A percentile compares a stretch with the other conserved stretches of the same genome.
Conservation (phyloP, 83 land plant species). For the Thuja plicata region DNA sequence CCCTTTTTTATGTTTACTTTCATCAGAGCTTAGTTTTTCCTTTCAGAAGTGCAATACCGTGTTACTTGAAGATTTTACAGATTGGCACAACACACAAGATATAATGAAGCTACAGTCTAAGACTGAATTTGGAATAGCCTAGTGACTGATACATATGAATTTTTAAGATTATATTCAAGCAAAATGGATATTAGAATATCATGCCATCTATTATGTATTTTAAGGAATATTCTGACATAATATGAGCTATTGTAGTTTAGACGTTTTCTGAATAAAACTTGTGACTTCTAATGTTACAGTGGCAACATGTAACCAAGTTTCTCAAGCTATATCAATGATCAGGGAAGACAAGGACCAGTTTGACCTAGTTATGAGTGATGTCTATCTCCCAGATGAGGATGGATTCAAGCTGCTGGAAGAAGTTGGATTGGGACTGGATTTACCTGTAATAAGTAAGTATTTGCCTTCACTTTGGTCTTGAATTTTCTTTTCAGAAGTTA, state of each 20-base stretch:
- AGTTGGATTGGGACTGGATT: conserved; percentile 75
- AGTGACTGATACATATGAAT: background rate
- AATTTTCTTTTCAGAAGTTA: background rate
- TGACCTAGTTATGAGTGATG: conserved; percentile 80
- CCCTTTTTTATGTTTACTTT: background rate
- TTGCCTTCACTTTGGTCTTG: background rate
- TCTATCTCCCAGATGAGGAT: conserved; percentile 78
- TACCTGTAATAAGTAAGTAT: conserved; percentile 73
- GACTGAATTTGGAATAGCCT: background rate
- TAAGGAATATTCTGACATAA: background rate
- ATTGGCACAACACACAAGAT: background rate
- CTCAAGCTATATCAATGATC: conserved; percentile 53
- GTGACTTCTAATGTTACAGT: conserved; percentile 42
- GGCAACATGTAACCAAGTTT: conserved; percentile 61
- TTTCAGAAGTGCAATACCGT: background rate
- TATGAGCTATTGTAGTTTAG: background rate
- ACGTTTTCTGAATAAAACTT: background rate
- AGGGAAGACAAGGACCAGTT: conserved; percentile 59
- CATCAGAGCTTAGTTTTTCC: background rate
- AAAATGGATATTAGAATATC: background rate
- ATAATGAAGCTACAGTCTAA: background rate
- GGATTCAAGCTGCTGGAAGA: conserved; percentile 76
- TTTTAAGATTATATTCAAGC: background rate
- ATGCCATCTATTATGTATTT: background rate
- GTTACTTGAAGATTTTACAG: background rate